Evolutionary conservation across 1,139 yeast genomes (phyloP), one percentile per base, ranked within the genome.

Genomic region (Lodderomyces beijingensis): DNA sequence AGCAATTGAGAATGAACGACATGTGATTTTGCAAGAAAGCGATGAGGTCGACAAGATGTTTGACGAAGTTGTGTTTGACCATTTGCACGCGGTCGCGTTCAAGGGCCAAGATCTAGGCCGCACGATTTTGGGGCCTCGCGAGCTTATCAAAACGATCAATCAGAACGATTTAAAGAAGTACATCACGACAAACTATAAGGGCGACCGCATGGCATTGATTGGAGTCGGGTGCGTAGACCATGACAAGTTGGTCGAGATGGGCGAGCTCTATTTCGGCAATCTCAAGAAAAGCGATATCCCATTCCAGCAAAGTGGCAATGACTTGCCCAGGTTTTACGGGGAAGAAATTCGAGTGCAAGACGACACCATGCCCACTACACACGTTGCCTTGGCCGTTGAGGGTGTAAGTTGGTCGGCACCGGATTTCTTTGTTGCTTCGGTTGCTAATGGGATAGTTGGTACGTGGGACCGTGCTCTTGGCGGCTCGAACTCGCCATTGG

Each of bases 1-100:
- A 37, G 96, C 98, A 23, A 84, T 91, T 39, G 96, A 91, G 58
- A 83, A 91, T 49, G 99, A 91, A 62, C 77, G 97, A 47, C 95
- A 91, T 44, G 99, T 91, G 25, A 91, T 91, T 43, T 77, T 91
- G 42, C 84, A 96, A 55, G 99, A 91, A 61, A 79, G 93, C 48
- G 98, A 93, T 58, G 98, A 91, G 61, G 97, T 91, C 38, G 97
- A 89, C 58, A 91, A 89, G 63, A 88, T 87, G 93, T 85, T 86
- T 54, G 98, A 91, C 56, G 99, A 91, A 59, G 97, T 91, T 29
- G 95, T 93, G 10, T 93, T 93, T 59, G 99, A 91, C 61, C 95
- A 93, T 59, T 69, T 91, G 38, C 99, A 91, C 62, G 87, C 95
- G 27, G 87, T 89, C 19, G 89, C 95, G 6, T 91, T 77, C 65